Conservation (phyloP, 2,329 filamentous ascomycete species). For the Epichloe gansuensis region DNA sequence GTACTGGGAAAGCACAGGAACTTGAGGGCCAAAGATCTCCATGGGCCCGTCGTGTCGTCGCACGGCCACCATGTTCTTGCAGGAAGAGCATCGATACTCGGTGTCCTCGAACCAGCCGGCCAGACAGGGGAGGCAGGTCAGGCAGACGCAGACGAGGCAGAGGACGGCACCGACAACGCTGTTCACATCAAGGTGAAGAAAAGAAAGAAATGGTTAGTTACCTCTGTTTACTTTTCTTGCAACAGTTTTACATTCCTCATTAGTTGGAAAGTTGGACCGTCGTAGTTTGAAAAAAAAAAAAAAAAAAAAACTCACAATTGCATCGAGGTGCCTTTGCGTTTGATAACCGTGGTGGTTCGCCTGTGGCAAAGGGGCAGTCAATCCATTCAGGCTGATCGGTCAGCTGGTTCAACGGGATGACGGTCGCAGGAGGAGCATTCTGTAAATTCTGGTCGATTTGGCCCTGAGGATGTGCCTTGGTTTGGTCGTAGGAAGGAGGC, state of each 20-base stretch:
- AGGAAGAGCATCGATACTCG: constrained; percentile 18
- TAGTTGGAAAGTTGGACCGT: too few relatives aligned
- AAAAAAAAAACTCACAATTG: constrained; percentile 12
- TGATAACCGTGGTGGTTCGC: constrained; percentile 12
- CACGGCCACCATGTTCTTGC: constrained; percentile 18
- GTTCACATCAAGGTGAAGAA: not conserved
- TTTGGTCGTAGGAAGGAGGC: constrained; percentile 1
- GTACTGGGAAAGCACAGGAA: constrained; percentile 9
- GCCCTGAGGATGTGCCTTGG: constrained; percentile 1
- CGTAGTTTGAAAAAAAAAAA: too few relatives aligned
- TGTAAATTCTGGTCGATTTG: not conserved
- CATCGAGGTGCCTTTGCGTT: constrained; percentile 15
- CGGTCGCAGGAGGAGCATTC: not conserved
- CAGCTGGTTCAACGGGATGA: constrained; percentile 14
- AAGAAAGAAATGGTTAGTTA: not conserved
- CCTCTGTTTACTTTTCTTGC: not conserved
- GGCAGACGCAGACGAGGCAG: constrained; percentile 20
- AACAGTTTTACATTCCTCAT: not conserved
- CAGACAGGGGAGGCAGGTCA: constrained; percentile 20
- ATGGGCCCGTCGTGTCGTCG: constrained; percentile 11
- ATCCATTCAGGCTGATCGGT: constrained; percentile 15
- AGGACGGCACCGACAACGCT: constrained; percentile 18
- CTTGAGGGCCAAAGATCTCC: constrained; percentile 12
- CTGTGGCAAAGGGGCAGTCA: constrained; percentile 19
- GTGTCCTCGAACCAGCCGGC: constrained; percentile 21